Evolutionary conservation across 1,284 basidiomycete genomes (phyloP).

Genomic region (Microbotryum lychnidis-dioicae): DNA sequence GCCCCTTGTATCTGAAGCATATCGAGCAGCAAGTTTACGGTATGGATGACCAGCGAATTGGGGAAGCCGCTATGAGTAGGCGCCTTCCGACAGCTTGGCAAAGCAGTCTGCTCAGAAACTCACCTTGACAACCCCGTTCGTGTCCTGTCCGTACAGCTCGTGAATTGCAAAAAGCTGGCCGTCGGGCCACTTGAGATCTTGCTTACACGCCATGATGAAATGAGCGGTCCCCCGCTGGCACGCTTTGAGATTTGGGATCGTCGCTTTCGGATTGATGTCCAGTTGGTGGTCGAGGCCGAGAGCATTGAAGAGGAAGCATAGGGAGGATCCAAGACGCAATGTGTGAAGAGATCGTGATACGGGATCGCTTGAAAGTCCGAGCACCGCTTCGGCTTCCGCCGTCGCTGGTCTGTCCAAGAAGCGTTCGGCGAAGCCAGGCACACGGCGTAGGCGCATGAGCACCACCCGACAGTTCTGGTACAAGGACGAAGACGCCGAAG

Average conservation of each 20-base stretch:
- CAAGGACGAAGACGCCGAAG: slow-evolving; percentile 36
- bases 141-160: slow-evolving; percentile 71
- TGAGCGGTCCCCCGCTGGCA: slow-evolving; percentile 51
- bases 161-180: slow-evolving; percentile 56
- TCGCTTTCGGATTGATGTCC: slow-evolving; percentile 57
- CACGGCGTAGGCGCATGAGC: slow-evolving; percentile 39
- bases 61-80: background rate
- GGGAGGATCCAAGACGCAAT: slow-evolving; percentile 83
- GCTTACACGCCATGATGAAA: slow-evolving; percentile 48
- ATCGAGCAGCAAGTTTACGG: slow-evolving; percentile 80
- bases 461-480: slow-evolving; percentile 43
- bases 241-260: slow-evolving; percentile 68
- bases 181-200: slow-evolving; percentile 44
- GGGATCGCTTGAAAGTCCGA: slow-evolving; percentile 37
- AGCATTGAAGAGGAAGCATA: slow-evolving; percentile 90
- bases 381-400: slow-evolving; percentile 16
- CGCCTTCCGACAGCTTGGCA: background rate
- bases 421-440: slow-evolving; percentile 39
- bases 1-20: slow-evolving; percentile 67
- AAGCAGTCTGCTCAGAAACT: slow-evolving; percentile 30
- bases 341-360: slow-evolving; percentile 91
- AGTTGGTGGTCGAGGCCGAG: slow-evolving; percentile 53
- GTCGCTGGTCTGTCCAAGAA: slow-evolving; percentile 22
- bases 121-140: slow-evolving; percentile 92
- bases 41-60: slow-evolving; percentile 58